Percentiles rank a stretch among this genome's conserved stretches.
These are phyloP conservation scores for Lecanicillium sp. DNA, from an alignment of 2,329 filamentous ascomycete species.

Conservation along the genomic window DNA sequence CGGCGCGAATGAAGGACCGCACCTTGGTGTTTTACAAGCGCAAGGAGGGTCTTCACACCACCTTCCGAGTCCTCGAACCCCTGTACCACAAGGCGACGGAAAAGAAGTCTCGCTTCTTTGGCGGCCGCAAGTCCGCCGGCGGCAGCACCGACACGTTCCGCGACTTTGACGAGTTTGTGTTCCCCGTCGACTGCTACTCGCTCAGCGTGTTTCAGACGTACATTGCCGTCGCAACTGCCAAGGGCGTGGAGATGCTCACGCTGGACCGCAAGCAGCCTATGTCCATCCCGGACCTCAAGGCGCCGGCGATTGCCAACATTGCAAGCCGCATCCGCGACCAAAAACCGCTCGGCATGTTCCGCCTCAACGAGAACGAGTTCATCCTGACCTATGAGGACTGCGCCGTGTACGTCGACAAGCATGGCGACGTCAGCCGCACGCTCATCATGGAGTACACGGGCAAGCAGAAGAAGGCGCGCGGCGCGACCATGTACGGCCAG, in stretches of 20 bases:
- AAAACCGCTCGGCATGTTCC: constrained; percentile 90
- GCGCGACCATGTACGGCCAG: constrained; percentile 81
- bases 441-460: constrained; percentile 99
- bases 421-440: constrained; percentile 86
- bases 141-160: constrained; percentile 92
- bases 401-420: constrained; percentile 96
- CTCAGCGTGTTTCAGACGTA: constrained; percentile 96
- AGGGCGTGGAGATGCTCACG: constrained; percentile 92
- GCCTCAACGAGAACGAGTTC: constrained; percentile 86
- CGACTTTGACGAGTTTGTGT: constrained; percentile 98
- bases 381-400: constrained; percentile 92
- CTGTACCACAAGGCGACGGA: constrained; percentile 89
- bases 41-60: constrained; percentile 83
- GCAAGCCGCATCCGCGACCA: constrained; percentile 76
- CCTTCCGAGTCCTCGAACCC: constrained; percentile 93
- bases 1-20: constrained; percentile 93
- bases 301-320: constrained; percentile 75
- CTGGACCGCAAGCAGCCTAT: constrained; percentile 95
- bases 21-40: constrained; percentile 96
- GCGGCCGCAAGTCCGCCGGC: constrained; percentile 47
- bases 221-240: constrained; percentile 82
- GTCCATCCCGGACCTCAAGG: constrained; percentile 81
- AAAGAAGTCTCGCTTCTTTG: constrained; percentile 64
- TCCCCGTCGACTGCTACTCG: constrained; percentile 88
- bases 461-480: constrained; percentile 67